phyloP scores from a whole-genome alignment of 495 filamentous ascomycete genomes.

The Podospora pseudoanserina region DNA sequence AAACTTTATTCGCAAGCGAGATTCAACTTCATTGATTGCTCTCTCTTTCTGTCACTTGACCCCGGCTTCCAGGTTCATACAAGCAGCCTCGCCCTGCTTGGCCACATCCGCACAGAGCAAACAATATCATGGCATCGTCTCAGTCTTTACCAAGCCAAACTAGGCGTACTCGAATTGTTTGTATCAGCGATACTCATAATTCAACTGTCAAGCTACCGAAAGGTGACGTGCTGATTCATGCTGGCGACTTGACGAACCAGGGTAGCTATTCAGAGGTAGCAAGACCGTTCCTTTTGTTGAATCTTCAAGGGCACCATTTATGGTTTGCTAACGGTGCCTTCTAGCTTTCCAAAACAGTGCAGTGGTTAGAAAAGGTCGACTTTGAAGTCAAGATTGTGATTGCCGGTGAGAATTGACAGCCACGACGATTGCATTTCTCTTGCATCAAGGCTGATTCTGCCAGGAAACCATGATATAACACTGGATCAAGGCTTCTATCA shows the following conservation, averaged over 20 bases:
- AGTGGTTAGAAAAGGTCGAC: conserved; percentile 75
- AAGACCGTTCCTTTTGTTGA: neutral
- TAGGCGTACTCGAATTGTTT: conserved; percentile 49
- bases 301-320: neutral
- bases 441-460: neutral
- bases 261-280: conserved; percentile 55
- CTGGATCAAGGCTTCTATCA: conserved; percentile 62
- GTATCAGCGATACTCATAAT: conserved; percentile 90
- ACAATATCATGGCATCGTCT: conserved; percentile 5
- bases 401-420: conserved; percentile 55
- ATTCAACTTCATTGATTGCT: neutral
- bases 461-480: conserved; percentile 79
- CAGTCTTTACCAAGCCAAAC: conserved; percentile 17
- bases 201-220: conserved; percentile 62
- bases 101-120: neutral
- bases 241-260: conserved; percentile 81
- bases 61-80: too few species aligned
- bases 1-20: neutral
- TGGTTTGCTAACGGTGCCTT: neutral
- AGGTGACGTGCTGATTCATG: conserved; percentile 87
- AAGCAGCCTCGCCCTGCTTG: too few species aligned
- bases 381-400: conserved; percentile 83
- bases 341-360: conserved; percentile 49
- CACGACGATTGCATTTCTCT: conserved; percentile 9
- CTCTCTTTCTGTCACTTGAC: too few species aligned